Base-by-base conservation (phyloP, 768 basidiomycete species). In the Suillus paluster region DNA sequence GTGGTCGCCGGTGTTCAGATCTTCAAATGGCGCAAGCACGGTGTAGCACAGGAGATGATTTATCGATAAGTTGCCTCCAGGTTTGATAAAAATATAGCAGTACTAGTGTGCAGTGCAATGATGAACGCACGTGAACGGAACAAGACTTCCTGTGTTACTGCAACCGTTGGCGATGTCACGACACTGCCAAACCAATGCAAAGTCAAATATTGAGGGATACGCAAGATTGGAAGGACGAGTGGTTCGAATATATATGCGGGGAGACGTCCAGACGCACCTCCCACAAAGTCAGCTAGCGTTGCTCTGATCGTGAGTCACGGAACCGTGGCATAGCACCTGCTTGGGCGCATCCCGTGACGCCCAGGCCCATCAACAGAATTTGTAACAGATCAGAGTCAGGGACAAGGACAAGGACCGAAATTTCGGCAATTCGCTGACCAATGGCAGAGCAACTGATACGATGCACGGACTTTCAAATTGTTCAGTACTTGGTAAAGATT, bases 1-100 rank as follows among this genome's bases (percentile, higher is more conserved):
- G 42, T 64, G 25, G 10, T 27, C 5, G 34, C 11, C 58, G 64
- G 68, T 67, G 53, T 49, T 73, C 54, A 64, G 27, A n/a, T n/a
- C n/a, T n/a, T n/a, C n/a, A n/a, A n/a, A 64, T 2, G 50, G 45
- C 50, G 33, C 42, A 56, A 61, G 23, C 45, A 69, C 73, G 59
- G 76, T 5, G 7, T 23, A 1, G 67, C 41, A 15, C 14, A 67
- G 15, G 23, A 19, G 23, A 54, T 38, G 11, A 49, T n/a, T n/a
- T 19, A 49, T 49, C 27, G 52, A 54, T 53, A 36, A 36, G 21
- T 6, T 15, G 34, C 17, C 21, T 17, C 23, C 38, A 19, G 2
- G 10, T 38, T 54, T 55, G 33, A 53, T 39, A 39, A 55, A 23
- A 15, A 23, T 55, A 10, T 25, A 19, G 54, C 23, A 19, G 17